Conservation (phyloP, 208 protist genomes). For the Porcisia hertigi region DNA sequence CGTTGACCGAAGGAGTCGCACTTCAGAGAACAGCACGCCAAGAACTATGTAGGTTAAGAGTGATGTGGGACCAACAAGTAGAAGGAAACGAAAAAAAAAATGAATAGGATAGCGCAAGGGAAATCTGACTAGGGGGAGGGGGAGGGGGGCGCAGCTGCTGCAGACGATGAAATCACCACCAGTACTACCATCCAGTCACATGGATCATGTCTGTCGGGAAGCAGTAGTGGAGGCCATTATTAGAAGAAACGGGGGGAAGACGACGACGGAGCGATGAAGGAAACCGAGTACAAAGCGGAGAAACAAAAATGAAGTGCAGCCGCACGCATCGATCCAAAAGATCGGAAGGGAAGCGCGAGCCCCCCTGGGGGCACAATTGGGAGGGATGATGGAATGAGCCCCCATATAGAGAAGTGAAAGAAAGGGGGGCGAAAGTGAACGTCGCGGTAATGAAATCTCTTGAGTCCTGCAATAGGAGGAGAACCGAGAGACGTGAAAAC, state of each 20-base stretch:
- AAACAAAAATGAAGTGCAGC: too few relatives aligned
- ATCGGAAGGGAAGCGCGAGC: too few relatives aligned
- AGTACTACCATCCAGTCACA: background rate
- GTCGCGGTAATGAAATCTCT: too few relatives aligned
- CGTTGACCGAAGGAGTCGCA: background rate
- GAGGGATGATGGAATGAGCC: too few relatives aligned
- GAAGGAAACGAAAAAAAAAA: background rate
- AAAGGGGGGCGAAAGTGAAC: background rate
- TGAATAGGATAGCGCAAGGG: background rate
- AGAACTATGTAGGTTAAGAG: background rate
- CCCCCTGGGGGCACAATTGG: too few relatives aligned
- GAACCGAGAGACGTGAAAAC: background rate
- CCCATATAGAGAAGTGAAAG: too few relatives aligned
- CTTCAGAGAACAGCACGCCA: background rate
- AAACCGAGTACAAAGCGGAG: background rate
- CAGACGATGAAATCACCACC: background rate
- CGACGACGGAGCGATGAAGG: background rate
- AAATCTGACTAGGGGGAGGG: background rate
- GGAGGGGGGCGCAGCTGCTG: background rate
- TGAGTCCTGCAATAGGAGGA: background rate
- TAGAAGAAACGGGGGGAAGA: background rate
- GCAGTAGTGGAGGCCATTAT: background rate
- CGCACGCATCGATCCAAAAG: too few relatives aligned
- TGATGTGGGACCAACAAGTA: background rate
- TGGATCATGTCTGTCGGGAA: background rate